Base-by-base conservation (phyloP, 2,329 filamentous ascomycete genomes). In the Fusarium setosum region DNA sequence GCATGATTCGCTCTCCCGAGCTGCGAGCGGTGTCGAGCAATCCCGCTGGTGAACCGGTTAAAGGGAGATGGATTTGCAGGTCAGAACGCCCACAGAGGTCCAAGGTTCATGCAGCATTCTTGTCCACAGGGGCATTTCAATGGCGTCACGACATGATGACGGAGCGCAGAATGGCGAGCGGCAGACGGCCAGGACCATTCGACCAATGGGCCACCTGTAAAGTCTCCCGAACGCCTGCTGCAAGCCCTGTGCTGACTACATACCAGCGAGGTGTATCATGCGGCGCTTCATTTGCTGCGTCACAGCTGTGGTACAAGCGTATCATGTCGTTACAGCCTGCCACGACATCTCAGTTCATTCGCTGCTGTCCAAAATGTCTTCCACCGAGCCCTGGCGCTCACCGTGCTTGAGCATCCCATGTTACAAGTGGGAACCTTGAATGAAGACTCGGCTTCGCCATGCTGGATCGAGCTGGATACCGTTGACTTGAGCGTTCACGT, bases 161-260 rank as follows among this genome's bases (percentile, higher is more conserved):
- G n/a, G n/a, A n/a, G n/a, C n/a, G 17, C 40, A 37, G 23, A 55
- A 55, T 34, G 38, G 50, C 13, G 24, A 32, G 18, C 35, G 10
- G 26, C 35, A 15, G 24, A 18, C 26, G 24, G 49, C 49, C 21
- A 63, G 29, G 29, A 31, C 60, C 17, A 56, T 68, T 44, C 65
- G 65, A 42, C 65, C 65, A 59, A 65, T 68, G 65, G 66, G 65
- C 53, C 56, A 68, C 20, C 18, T 63, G 65, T 68, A 68, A 12
- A n/a, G 6, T n/a, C 23, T 26, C 13, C 42, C 48, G 52, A 61
- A 42, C 35, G 31, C 23, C 29, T 52, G 21, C 21, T 17, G n/a
- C 11, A n/a, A 37, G 18, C 20, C 17, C 20, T 5, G 13, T 54
- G 10, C 50, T 53, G 21, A 65, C 40, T 23, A n/a, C 20, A 37